Base-by-base conservation (phyloP, 2,329 filamentous ascomycete species). In the Chalaropsis thielavioides region DNA sequence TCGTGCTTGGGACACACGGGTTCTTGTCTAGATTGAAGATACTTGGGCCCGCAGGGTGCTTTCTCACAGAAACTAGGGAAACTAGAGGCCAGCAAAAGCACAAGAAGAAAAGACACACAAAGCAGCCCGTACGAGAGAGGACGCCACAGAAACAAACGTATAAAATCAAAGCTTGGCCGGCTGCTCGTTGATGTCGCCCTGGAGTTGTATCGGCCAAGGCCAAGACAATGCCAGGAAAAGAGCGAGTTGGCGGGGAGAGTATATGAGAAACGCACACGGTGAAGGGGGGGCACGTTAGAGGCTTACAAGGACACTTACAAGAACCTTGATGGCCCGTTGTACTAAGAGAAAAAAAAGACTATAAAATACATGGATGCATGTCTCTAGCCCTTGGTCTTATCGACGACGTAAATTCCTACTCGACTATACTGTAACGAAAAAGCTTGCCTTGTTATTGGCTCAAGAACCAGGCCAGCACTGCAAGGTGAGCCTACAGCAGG, bases 291-390 rank as follows among this genome's bases (percentile, higher is more conserved):
- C 35, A 4, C 35, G 35, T 38, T 38, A 46, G 43, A 46, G 43
- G 17, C 54, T 58, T 58, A 27, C 54, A 49, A 46, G 40, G 49
- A 38, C 11, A 41, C 49, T 31, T 17, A 38, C 44, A 44, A 63
- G 64, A 66, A 66, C 64, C 64, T 63, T 66, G 64, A 66, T 66
- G 64, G 64, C 46, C 19, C 56, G 19, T 43, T 41, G 49, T 19
- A 35, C 38, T n/a, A 54, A 44, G 56, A 24, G 27, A 31, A 35
- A 24, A 27, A 51, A 24, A 49, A 51, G 43, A 41, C 13, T 38
- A 58, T 58, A 38, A 58, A 58, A 38, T 51, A 13, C 46, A 51
- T 58, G 27, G 24, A 1, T 58, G 24, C 4, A 19, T 38, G 0
- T 35, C n/a, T 58, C n/a, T 58, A 15, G 17, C 27, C n/a, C 11